These are phyloP conservation scores for Kwoniella botswanensis DNA, from an alignment of 768 basidiomycete genomes.

Conservation along the genomic window DNA sequence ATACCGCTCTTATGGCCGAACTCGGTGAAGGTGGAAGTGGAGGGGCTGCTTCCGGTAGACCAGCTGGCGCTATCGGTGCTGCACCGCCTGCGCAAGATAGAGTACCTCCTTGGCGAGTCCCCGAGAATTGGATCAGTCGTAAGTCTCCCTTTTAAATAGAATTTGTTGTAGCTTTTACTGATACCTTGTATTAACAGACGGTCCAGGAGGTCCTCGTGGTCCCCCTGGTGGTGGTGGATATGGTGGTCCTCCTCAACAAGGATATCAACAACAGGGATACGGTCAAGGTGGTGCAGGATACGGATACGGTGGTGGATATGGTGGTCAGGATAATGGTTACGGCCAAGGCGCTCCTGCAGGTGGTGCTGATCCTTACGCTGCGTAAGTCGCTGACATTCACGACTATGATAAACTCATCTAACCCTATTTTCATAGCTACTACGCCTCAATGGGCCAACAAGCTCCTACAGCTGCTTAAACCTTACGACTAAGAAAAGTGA, in stretches of 20 bases:
- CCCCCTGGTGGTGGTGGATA: constrained; percentile 32
- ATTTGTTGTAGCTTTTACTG: background rate
- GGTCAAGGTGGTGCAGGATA: constrained; percentile 21
- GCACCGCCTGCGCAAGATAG: constrained; percentile 46
- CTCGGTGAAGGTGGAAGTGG: constrained; percentile 75
- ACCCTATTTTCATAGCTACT: constrained; percentile 30
- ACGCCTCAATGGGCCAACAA: constrained; percentile 42
- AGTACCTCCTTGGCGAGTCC: constrained; percentile 58
- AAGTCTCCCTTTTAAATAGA: constrained; percentile 15
- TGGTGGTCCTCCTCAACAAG: constrained; percentile 19
- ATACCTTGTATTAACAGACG: constrained; percentile 3
- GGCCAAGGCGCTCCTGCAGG: constrained; percentile 29
- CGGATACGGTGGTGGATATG: constrained; percentile 32
- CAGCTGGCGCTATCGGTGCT: constrained; percentile 38
- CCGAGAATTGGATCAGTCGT: constrained; percentile 56
- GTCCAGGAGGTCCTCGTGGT: constrained; percentile 23
- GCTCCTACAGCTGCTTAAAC: constrained; percentile 21
- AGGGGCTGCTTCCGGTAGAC: constrained; percentile 39
- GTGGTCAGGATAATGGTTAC: constrained; percentile 26
- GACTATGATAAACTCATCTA: constrained; percentile 1
- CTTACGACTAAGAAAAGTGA: background rate
- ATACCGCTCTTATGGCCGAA: constrained; percentile 96
- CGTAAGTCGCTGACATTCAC: constrained; percentile 38
- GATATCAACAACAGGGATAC: constrained; percentile 21
- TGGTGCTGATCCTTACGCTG: constrained; percentile 53